Conservation (phyloP, 2,329 filamentous ascomycete genomes). For the Chaetothyriales sp. region DNA sequence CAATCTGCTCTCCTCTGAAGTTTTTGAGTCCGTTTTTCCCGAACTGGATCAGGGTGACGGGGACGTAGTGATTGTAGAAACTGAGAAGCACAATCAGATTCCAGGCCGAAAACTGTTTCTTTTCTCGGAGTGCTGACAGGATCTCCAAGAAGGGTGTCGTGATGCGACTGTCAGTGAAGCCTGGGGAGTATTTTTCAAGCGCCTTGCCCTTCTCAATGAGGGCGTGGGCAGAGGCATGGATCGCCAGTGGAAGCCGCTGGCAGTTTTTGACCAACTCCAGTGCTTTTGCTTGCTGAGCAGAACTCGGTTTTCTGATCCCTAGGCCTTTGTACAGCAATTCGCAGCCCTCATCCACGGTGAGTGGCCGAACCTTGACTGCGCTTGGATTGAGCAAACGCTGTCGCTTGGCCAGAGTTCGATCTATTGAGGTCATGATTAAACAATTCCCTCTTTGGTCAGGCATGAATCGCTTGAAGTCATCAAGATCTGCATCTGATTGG, state of each 20-base stretch:
- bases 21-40: constrained; percentile 28
- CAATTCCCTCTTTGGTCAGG: constrained; percentile 48
- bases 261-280: constrained; percentile 49
- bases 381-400: constrained; percentile 44
- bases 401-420: constrained; percentile 41
- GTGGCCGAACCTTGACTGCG: constrained; percentile 40
- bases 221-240: constrained; percentile 50
- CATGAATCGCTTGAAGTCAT: constrained; percentile 43
- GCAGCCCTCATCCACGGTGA: constrained; percentile 43
- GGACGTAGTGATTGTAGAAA: constrained; percentile 50
- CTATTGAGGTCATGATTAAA: constrained; percentile 54
- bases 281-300: constrained; percentile 41
- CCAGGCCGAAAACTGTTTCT: constrained; percentile 37
- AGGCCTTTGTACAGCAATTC: constrained; percentile 48
- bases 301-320: constrained; percentile 39
- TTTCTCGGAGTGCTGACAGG: constrained; percentile 29
- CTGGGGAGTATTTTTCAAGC: constrained; percentile 43
- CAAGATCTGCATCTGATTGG: constrained; percentile 37
- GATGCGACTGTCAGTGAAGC: constrained; percentile 40
- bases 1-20: constrained; percentile 25
- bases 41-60: constrained; percentile 48
- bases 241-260: constrained; percentile 50
- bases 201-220: constrained; percentile 47
- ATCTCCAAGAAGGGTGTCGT: constrained; percentile 34
- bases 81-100: constrained; percentile 51